Evolutionary conservation across 257 asterid genomes (phyloP), one percentile per base, ranked within the genome.

Genomic region (Solanum rostratum): DNA sequence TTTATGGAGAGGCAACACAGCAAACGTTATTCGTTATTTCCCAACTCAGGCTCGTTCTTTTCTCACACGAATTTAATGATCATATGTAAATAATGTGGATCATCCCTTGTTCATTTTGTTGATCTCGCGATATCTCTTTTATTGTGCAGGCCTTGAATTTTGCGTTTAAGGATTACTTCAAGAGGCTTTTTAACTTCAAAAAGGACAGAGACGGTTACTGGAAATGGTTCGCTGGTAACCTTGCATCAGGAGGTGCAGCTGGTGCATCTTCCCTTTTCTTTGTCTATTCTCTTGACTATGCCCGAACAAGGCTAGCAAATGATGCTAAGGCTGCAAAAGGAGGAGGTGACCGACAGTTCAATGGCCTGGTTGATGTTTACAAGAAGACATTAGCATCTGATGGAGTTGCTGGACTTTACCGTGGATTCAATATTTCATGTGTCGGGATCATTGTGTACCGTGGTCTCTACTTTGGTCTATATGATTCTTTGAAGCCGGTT

Each of bases 191-290:
- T 79, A 89, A 89, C 89, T 89, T 88, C 60, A 88, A 76, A 79
- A 89, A 89, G 71, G 89, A 89, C 62, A 86, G 79, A 30, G 90
- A 89, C 55, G 92, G 92, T 22, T 89, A 88, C 89, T 89, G 91
- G 91, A 87, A 87, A 74, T 89, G 91, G 91, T 89, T 89, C 55
- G 90, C 90, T 22, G 90, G 90, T 13, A 89, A 89, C 63, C 82
- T 89, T 68, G 90, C 80, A 53, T 89, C 92, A n/a, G 92, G 90
- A 41, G 89, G 92, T 52, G 92, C 92, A n/a, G 92, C 92, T 49
- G 92, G 92, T 83, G 90, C 92, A 55, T 86, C 90, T 55, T 89
- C 92, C 29, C 86, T 86, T n/a, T 85, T 90, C 22, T 90, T 90
- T 85, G 92, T 90, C 24, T 90, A 90, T 60, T 90, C 92, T 53